Evolutionary conservation across 176 grass and related monocot genomes (phyloP).

Genomic region (Bolboschoenus planiculmis): DNA sequence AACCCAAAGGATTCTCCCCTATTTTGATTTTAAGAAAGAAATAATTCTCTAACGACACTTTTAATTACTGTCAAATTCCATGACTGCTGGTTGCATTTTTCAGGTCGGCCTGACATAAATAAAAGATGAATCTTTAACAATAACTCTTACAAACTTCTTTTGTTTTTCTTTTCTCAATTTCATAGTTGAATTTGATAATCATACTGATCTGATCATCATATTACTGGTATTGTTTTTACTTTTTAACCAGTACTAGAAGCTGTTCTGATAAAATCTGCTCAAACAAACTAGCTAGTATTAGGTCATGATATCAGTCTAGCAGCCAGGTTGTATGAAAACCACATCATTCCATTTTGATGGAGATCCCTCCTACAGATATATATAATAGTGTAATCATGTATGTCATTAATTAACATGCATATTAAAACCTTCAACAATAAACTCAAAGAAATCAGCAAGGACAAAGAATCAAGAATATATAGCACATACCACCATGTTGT

Average conservation of each 20-base stretch:
- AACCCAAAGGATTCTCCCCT: too few relatives aligned
- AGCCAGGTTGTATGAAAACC: conserved; percentile 88
- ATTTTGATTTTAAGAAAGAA: too few relatives aligned
- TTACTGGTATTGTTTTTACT: neutral
- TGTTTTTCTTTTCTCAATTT: too few relatives aligned
- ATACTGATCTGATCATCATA: too few relatives aligned
- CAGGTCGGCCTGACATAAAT: too few relatives aligned
- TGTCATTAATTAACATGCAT: neutral
- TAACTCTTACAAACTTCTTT: too few relatives aligned
- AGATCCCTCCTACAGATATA: conserved; percentile 62
- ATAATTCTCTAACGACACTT: too few relatives aligned
- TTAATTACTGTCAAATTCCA: too few relatives aligned
- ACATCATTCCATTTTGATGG: conserved; percentile 62
- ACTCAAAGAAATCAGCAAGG: neutral
- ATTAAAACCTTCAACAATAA: neutral
- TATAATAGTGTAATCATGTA: neutral
- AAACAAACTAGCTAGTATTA: neutral
- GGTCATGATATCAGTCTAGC: conserved; percentile 21
- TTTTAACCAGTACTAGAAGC: neutral
- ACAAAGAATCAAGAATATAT: neutral
- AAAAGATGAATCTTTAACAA: too few relatives aligned
- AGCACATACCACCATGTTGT: conserved; percentile 60
- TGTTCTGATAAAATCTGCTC: neutral
- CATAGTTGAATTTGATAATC: too few relatives aligned
- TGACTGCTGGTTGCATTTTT: too few relatives aligned